phyloP scores from a whole-genome alignment of 805 yeast species.

The Brettanomyces nanus region DNA sequence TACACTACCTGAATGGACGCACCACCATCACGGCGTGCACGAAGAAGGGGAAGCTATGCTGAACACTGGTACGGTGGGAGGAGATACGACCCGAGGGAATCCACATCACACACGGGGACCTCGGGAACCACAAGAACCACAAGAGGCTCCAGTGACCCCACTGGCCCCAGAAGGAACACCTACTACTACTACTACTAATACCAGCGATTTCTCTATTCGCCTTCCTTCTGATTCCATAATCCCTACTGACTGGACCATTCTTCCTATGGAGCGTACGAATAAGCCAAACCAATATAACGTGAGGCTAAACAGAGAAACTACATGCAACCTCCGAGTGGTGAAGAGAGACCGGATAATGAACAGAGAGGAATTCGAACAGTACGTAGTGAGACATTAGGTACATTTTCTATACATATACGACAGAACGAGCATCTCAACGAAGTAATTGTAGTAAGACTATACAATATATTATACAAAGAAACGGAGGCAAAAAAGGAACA shows the following conservation, averaged over 20 bases:
- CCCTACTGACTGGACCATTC: conserved; percentile 26
- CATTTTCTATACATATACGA: too few relatives aligned
- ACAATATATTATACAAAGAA: not conserved
- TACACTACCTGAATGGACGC: conserved; percentile 2
- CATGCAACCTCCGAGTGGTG: not conserved
- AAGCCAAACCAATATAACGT: not conserved
- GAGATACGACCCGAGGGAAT: not conserved
- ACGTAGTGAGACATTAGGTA: too few relatives aligned
- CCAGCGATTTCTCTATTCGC: conserved; percentile 6
- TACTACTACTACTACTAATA: not conserved
- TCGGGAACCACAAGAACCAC: too few relatives aligned
- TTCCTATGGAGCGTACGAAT: conserved; percentile 13
- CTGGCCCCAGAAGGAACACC: not conserved
- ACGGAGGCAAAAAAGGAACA: not conserved
- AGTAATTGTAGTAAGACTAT: too few relatives aligned
- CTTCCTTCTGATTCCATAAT: conserved; percentile 17
- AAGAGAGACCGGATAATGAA: not conserved
- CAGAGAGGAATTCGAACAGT: conserved; percentile 1
- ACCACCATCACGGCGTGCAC: conserved; percentile 3
- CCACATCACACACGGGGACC: conserved; percentile 1
- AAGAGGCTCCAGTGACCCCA: not conserved
- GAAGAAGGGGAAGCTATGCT: not conserved
- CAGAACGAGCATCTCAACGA: too few relatives aligned
- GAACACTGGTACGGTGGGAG: not conserved
- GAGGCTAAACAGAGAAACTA: not conserved